These are phyloP conservation scores for Prunus mira DNA, from an alignment of 306 rosid genomes.

Conservation along the genomic window DNA sequence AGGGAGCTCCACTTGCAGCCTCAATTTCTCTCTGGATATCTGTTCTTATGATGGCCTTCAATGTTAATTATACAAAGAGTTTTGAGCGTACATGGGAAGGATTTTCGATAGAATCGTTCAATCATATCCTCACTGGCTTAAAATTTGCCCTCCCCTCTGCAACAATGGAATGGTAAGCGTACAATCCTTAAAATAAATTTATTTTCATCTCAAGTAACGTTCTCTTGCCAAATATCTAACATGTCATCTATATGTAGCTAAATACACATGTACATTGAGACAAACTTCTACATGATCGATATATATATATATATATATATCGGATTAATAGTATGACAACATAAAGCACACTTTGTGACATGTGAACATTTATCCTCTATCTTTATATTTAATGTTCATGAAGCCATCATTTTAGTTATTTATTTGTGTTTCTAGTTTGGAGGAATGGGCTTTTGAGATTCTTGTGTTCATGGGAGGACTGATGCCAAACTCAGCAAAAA, in stretches of 20 bases:
- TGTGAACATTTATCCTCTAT: neutral
- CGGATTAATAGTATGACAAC: neutral
- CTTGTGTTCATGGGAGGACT: conserved; percentile 78
- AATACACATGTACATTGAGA: neutral
- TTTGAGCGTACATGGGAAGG: conserved; percentile 70
- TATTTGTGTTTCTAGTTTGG: conserved; percentile 56
- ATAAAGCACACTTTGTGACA: neutral
- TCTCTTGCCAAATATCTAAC: neutral
- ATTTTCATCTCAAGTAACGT: neutral
- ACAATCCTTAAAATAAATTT: neutral
- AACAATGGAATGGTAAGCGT: conserved; percentile 72
- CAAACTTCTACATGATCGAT: neutral
- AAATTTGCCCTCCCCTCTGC: conserved; percentile 77
- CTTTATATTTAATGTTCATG: neutral
- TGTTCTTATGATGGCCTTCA: conserved; percentile 27
- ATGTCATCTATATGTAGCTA: neutral
- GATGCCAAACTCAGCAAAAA: conserved; percentile 55
- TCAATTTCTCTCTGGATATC: conserved; percentile 68
- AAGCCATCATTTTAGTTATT: neutral
- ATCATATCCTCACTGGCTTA: conserved; percentile 36
- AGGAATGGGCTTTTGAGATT: conserved; percentile 87
- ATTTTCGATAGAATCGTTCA: conserved; percentile 50
- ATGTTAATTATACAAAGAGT: conserved; percentile 39
- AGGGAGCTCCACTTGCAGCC: conserved; percentile 65
- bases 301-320: too few relatives aligned